These are phyloP conservation scores for Scytalidium lignicola DNA, from an alignment of 2,329 filamentous ascomycete species.

Conservation along the genomic window DNA sequence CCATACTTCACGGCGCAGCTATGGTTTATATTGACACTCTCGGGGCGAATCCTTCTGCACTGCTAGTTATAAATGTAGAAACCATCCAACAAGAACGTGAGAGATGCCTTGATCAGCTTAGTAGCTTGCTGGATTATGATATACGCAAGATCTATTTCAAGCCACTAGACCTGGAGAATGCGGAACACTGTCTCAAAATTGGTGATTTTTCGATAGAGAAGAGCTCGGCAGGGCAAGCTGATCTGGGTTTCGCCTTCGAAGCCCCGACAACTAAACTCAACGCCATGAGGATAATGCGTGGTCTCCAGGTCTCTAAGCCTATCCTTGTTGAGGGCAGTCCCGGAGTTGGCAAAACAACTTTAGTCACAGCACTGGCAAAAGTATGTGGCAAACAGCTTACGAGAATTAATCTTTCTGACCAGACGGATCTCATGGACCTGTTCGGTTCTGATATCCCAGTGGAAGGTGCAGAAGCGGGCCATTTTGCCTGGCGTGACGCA, in stretches of 20 bases:
- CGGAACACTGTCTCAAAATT: constrained; percentile 53
- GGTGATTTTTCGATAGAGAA: constrained; percentile 69
- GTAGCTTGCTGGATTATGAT: constrained; percentile 59
- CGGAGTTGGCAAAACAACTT: constrained; percentile 95
- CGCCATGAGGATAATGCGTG: constrained; percentile 83
- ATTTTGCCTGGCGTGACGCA: constrained; percentile 93
- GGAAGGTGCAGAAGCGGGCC: constrained; percentile 84
- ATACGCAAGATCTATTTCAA: constrained; percentile 60
- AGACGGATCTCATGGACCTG: constrained; percentile 95
- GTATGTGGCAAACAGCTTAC: constrained; percentile 78
- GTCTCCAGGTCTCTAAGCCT: constrained; percentile 82
- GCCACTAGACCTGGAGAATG: constrained; percentile 52
- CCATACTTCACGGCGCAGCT: constrained; percentile 77
- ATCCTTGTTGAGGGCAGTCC: constrained; percentile 94
- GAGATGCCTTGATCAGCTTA: constrained; percentile 68
- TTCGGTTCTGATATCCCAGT: constrained; percentile 96
- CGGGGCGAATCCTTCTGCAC: constrained; percentile 87
- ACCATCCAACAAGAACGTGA: constrained; percentile 67
- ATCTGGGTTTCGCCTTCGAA: constrained; percentile 69
- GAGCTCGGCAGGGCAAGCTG: constrained; percentile 40
- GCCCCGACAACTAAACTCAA: constrained; percentile 88
- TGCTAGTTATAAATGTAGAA: constrained; percentile 67
- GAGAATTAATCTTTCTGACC: constrained; percentile 94
- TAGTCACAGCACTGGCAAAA: constrained; percentile 78
- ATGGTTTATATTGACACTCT: constrained; percentile 96